Evolutionary conservation across 2,329 filamentous ascomycete genomes (phyloP), one percentile per base, ranked within the genome.

Genomic region (Colletotrichum sp.): DNA sequence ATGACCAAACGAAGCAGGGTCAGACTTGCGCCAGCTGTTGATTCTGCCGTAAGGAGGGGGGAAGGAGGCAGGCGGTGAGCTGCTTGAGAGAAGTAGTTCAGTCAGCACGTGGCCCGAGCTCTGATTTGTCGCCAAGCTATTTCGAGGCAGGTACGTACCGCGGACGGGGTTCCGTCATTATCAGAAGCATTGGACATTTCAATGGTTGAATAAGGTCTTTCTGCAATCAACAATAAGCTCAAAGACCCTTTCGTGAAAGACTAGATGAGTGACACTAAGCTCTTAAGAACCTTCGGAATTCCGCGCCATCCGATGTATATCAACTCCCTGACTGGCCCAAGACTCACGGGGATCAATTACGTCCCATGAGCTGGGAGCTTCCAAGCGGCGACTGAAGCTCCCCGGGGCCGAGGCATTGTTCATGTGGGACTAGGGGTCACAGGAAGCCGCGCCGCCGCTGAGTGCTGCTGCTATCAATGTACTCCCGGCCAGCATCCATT

Each of bases 71-170:
- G 69, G 73, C 72, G 72, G 72, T 75, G 21, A 28, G 32, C 13
- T 26, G 2, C 7, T 18, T 5, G 9, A 6, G 13, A 8, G 8
- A 15, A 21, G 8, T 5, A 10, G 21, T 24, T 72, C 16, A 72
- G 72, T 72, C 36, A 75, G 73, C 73, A 64, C 15, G 39, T 68
- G 69, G 62, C 44, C 39, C 32, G 24, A 63, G 69, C 72, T 75
- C 9, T 9, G 30, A 3, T 8, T 8, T 36, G 44, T 21, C n/a
- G 10, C 44, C 44, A 52, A 52, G 26, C 57, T 32, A 12, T n/a
- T 28, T 3, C 24, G 28, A 18, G 16, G 67, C 49, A 71, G 67
- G 72, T 71, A 71, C 34, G 44, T 68, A 28, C 55, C 13, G 16
- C n/a, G 28, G 57, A 62, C 21, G 49, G 66, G 6, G 21, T 64